Base-by-base conservation (phyloP, 805 yeast species). In the Sugiyamaella floridensis region DNA sequence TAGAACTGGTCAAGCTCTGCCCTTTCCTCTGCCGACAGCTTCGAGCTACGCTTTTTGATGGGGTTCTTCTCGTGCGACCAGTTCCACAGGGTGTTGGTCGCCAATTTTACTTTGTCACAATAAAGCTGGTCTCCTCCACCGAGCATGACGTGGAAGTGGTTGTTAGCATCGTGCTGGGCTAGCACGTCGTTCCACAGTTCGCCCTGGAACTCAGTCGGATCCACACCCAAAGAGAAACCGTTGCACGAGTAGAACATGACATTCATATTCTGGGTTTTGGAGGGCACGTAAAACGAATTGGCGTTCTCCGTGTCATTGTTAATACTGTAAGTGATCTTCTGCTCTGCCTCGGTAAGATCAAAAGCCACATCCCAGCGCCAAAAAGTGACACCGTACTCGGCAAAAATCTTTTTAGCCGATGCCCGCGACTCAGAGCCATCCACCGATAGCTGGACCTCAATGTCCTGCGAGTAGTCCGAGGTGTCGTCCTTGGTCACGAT, bases 51-150 rank as follows among this genome's bases (percentile, higher is more conserved):
- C 37, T 67, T 67, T 58, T 80, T 83, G 58, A 73, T 70, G 29
- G 71, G 62, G 9, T 81, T 78, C 52, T 72, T 75, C 55, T 80
- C 81, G 28, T 73, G 63, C 28, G 80, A 66, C 96, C 97, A 89
- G 29, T 78, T 66, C 29, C 73, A 69, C 37, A 71, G 57, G 7
- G 65, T 65, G 47, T 75, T 63, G 14, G 84, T 80, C 18, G 79
- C 73, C 18, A 76, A 58, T 66, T 85, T 86, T 59, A 92, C 81
- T 1, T 88, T 76, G 69, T 92, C 99, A 49, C 90, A 82, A 67
- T 92, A 92, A 48, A 92, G 77, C 70, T 92, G 99, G 69, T 92
- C 99, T 32, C 99, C 99, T 49, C 98, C 98, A 28, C 98, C 98
- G 28, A 93, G 73, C 95, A 92, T 90, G 4, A 89, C 97, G 67